phyloP scores from a whole-genome alignment of 495 filamentous ascomycete genomes.

The Platismatia glauca region DNA sequence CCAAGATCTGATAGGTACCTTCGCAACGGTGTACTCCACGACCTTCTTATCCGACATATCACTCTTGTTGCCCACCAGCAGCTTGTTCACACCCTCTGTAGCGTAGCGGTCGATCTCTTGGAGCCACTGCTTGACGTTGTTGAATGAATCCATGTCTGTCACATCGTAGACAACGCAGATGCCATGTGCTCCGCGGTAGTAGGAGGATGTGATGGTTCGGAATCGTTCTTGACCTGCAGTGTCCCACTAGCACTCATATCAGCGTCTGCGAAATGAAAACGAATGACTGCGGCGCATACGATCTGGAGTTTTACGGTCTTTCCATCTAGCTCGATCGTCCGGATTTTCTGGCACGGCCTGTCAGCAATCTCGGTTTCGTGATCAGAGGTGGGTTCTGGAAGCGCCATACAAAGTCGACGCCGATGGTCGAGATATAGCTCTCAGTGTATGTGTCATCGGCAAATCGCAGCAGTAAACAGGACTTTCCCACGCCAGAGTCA shows the following conservation, averaged over 20 bases:
- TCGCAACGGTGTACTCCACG: conserved; percentile 97
- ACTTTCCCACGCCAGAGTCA: conserved; percentile 99
- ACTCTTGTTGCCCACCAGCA: conserved; percentile 98
- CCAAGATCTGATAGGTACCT: conserved; percentile 49
- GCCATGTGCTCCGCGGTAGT: conserved; percentile 96
- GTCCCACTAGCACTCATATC: conserved; percentile 64
- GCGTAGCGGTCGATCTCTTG: conserved; percentile 99
- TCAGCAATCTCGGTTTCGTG: conserved; percentile 18
- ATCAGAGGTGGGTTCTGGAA: conserved; percentile 2
- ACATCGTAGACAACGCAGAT: conserved; percentile 99
- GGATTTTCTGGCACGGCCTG: conserved; percentile 73
- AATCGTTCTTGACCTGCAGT: conserved; percentile 98
- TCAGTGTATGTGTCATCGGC: conserved; percentile 99
- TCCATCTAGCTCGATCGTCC: conserved; percentile 96
- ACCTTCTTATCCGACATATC: conserved; percentile 99
- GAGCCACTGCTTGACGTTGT: conserved; percentile 99
- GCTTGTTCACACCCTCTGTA: conserved; percentile 98
- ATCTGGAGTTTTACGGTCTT: conserved; percentile 99
- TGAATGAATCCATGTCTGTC: conserved; percentile 99
- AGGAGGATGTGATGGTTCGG: conserved; percentile 98
- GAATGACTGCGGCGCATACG: conserved; percentile 45
- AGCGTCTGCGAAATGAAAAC: not conserved
- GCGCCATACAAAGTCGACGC: conserved; percentile 89
- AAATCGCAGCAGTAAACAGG: conserved; percentile 92
- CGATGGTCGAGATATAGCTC: conserved; percentile 98